Evolutionary conservation across 805 yeast genomes (phyloP).

Genomic region (Wickerhamiella galacta): DNA sequence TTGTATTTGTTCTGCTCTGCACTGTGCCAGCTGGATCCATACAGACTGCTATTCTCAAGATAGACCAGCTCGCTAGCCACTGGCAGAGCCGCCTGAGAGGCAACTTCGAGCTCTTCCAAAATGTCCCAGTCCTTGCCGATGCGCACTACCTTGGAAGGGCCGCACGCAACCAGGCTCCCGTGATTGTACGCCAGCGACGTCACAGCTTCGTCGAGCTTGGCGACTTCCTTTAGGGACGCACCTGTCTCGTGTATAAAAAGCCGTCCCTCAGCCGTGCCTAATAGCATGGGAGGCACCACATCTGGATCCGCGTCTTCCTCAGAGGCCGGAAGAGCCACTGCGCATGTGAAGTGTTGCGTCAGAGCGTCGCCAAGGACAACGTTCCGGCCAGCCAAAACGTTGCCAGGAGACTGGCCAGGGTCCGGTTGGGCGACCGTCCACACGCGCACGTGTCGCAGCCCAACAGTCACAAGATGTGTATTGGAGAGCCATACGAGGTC

Average conservation of each 20-base stretch:
- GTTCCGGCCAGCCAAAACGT: slow-evolving; percentile 39
- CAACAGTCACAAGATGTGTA: slow-evolving; percentile 35
- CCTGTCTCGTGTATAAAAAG: too few relatives aligned
- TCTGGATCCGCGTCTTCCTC: slow-evolving; percentile 8
- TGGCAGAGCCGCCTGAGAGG: too few relatives aligned
- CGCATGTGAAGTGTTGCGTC: slow-evolving; percentile 22
- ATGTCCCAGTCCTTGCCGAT: too few relatives aligned
- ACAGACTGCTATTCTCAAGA: too few relatives aligned
- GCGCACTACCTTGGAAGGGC: too few relatives aligned
- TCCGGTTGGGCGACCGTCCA: slow-evolving; percentile 32
- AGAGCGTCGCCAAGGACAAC: slow-evolving; percentile 36
- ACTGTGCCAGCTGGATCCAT: too few relatives aligned
- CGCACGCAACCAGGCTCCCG: neutral
- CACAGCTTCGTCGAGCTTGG: neutral
- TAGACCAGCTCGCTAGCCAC: too few relatives aligned
- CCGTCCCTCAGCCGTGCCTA: neutral
- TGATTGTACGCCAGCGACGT: neutral
- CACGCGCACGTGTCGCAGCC: slow-evolving; percentile 42
- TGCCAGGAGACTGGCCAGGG: slow-evolving; percentile 8
- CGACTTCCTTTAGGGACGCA: too few relatives aligned
- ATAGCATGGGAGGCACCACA: neutral
- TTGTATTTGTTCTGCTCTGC: neutral
- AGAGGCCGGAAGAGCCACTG: slow-evolving; percentile 15
- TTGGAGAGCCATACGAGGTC: slow-evolving; percentile 40
- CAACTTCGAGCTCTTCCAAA: too few relatives aligned